Evolutionary conservation across 176 grass and related monocot species (phyloP), one percentile per base, ranked within the genome.

Genomic region (Areca catechu): DNA sequence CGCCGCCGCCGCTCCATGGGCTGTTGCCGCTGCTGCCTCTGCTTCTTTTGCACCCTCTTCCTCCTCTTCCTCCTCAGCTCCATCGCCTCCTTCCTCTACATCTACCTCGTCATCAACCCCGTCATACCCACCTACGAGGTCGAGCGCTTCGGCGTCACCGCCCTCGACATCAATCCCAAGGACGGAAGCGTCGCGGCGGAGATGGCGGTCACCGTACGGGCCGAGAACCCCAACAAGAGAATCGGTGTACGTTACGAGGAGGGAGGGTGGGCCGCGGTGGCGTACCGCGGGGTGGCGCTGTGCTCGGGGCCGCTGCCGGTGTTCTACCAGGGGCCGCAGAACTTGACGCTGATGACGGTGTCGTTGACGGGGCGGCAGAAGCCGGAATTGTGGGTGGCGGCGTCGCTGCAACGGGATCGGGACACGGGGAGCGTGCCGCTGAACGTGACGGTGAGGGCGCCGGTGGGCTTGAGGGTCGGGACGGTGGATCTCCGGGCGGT

Each of bases 221-320:
- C 71, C 16, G 19, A 69, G 4, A 80, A 80, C 70, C 55, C 77
- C 10, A 74, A 68, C 63, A 57, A 57, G 28, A 71, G 48, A 20
- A n/a, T 80, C 3, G 48, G 53, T 6, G 53, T 80, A 5, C 17
- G 29, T 56, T 69, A 80, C 57, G 21, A 50, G 12, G 12, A 60
- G 1, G n/a, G 25, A 19, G 63, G 77, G 22, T 49, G 16, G 0
- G 56, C 62, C 10, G 3, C 6, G 53, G n/a, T 72, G 19, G 28
- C 28, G 2, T 80, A 48, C 56, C 18, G 20, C 3, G 50, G 70
- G 6, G 20, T 4, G 16, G 61, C 7, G 19, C 20, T 80, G 50
- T 66, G 70, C 61, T 50, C 49, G 4, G 70, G 71, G 0, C 4
- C 15, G 22, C 22, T 74, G 27, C 70, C 56, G 23, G 48, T 20